Evolutionary conservation across 345 rosid species (phyloP).

Genomic region (Citrus maxima): DNA sequence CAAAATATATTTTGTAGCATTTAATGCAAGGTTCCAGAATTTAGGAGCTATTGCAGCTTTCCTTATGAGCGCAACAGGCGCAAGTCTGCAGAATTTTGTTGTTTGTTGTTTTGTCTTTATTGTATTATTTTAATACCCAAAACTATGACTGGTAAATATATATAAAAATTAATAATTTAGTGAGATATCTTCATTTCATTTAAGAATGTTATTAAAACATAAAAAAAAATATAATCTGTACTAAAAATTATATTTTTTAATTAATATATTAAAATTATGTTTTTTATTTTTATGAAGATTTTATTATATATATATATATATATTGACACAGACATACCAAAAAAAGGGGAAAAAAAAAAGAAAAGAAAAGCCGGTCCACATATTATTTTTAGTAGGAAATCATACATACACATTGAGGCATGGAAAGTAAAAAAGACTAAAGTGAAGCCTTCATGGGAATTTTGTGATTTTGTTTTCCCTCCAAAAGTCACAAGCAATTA

Average conservation of each 20-base stretch:
- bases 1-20: background rate
- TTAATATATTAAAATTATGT: no score
- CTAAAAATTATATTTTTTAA: no score
- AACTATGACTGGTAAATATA: no score
- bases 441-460: background rate
- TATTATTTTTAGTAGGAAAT: background rate
- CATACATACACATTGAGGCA: background rate
- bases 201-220: no score
- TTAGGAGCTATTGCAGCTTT: background rate
- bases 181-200: no score
- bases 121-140: background rate
- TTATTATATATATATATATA: no score
- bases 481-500: slow-evolving; percentile 22
- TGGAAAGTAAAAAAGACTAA: background rate
- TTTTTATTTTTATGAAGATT: no score
- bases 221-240: no score
- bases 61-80: background rate
- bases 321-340: no score
- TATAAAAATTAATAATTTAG: no score
- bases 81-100: background rate
- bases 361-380: background rate
- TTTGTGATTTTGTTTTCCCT: slow-evolving; percentile 23
- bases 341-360: background rate
- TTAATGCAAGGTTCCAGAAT: background rate
- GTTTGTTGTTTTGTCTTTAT: slow-evolving; percentile 9